Base-by-base conservation (phyloP, 2,329 filamentous ascomycete species). In the Colletotrichum euphorbiae region DNA sequence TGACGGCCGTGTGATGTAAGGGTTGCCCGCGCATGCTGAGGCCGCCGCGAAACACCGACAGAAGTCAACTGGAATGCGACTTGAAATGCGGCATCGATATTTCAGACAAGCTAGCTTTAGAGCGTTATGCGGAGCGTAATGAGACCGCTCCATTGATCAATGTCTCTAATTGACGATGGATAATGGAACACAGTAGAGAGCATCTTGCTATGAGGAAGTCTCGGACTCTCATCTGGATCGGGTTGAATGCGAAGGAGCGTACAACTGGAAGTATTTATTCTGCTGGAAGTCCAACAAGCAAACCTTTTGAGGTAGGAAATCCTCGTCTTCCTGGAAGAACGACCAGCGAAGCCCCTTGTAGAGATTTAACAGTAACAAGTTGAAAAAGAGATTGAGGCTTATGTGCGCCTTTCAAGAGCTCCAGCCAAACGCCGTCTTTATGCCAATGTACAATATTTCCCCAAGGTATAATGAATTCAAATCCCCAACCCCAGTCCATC, bases 381-480 rank as follows among this genome's bases (percentile, higher is more conserved):
- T 15, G 15, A 51, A 5, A 17, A 31, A n/a, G 17, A 31, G 28
- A 51, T 24, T 31, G 1, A 51, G 33, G 45, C 55, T 46, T 48
- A 38, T 40, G 7, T 13, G 7, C 36, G 33, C 17, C 51, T 4
- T 4, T 12, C n/a, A 24, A 15, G 40, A 38, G 42, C 11, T 2
- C n/a, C 46, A 6, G 19, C 43, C 42, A 50, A 69, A 70, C 64
- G 59, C 54, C 55, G 46, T 70, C 69, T 70, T 62, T 70, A 74
- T 72, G 59, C 64, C 62, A 40, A 63, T 66, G 43, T 60, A 24
- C 68, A 60, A 64, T 46, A 55, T 21, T 48, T 55, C 38, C 48
- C 45, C 33, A 36, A 51, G 63, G 51, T 67, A 63, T 67, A 56
- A 67, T 58, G 7, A 28, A 28, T 28, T 28, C 33, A 40, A 36